phyloP scores from a whole-genome alignment of 2,329 filamentous ascomycete genomes.

The Alternaria sp. region DNA sequence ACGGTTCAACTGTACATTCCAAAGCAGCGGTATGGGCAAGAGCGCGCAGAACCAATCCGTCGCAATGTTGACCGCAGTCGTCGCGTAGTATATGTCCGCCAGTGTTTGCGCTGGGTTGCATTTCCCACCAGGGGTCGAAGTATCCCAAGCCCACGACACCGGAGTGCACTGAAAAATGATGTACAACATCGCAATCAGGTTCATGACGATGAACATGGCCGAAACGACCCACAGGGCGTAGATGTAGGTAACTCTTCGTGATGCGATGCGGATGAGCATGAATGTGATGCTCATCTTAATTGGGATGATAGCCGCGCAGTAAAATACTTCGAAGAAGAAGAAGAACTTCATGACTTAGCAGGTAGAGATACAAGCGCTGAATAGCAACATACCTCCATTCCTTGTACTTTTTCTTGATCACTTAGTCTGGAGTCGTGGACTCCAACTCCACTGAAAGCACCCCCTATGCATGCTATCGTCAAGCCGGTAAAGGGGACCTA shows the following conservation, averaged over 20 bases:
- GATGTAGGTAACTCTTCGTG: conserved; percentile 5
- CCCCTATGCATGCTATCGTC: conserved; percentile 16
- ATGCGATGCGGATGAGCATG: conserved; percentile 17
- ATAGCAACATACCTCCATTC: conserved; percentile 13
- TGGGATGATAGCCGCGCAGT: conserved; percentile 14
- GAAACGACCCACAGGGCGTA: conserved; percentile 13
- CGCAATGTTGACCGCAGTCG: conserved; percentile 16
- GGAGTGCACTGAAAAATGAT: conserved; percentile 16
- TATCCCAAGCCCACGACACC: conserved; percentile 16
- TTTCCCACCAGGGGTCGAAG: conserved; percentile 14
- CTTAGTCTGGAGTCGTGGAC: conserved; percentile 5
- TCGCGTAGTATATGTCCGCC: conserved; percentile 16
- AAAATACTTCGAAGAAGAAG: conserved; percentile 16
- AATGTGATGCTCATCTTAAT: conserved; percentile 19
- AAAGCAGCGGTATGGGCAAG: conserved; percentile 14
- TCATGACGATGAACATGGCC: conserved; percentile 16
- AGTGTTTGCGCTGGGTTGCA: conserved; percentile 14
- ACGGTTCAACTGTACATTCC: conserved; percentile 16
- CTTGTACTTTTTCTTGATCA: conserved; percentile 6
- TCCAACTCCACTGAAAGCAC: conserved; percentile 14
- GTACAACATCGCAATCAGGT: conserved; percentile 15
- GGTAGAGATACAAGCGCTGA: not conserved
- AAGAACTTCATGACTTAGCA: conserved; percentile 9
- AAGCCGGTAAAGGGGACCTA: conserved; percentile 15
- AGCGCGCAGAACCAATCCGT: conserved; percentile 18